Evolutionary conservation across 306 rosid genomes (phyloP).

Genomic region (Ormosia emarginata): DNA sequence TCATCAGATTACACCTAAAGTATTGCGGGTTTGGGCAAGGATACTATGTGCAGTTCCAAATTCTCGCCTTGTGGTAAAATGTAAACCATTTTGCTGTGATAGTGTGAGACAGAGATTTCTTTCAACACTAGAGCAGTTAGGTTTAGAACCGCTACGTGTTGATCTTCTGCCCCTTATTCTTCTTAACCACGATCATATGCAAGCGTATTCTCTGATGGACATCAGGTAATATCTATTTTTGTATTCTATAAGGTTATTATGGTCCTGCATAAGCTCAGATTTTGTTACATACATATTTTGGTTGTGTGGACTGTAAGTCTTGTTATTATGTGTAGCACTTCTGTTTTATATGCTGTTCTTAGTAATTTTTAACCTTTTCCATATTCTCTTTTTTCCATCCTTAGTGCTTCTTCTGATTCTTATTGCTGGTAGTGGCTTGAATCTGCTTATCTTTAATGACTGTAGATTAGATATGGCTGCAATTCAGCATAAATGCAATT

Average conservation of each 20-base stretch:
- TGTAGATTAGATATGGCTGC: not conserved
- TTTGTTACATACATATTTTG: not conserved
- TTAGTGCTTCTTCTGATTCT: not conserved
- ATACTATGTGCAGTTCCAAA: constrained; percentile 83
- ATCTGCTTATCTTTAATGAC: too few species aligned
- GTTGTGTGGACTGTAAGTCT: not conserved
- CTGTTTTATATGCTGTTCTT: not conserved
- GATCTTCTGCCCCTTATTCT: constrained; percentile 96
- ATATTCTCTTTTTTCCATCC: too few species aligned
- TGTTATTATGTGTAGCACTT: not conserved
- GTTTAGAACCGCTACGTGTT: constrained; percentile 85
- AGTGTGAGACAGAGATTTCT: constrained; percentile 90
- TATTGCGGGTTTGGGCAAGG: constrained; percentile 92
- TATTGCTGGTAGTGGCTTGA: too few species aligned
- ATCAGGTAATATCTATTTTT: constrained; percentile 61
- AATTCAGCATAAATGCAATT: not conserved
- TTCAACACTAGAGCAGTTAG: constrained; percentile 80
- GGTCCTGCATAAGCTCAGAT: not conserved
- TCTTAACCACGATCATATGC: constrained; percentile 95
- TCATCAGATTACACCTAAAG: constrained; percentile 85
- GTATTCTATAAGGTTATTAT: not conserved
- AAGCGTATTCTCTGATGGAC: constrained; percentile 98
- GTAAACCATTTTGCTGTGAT: constrained; percentile 96
- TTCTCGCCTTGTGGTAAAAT: constrained; percentile 95
- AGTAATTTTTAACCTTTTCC: not conserved